Evolutionary conservation across 192 early-diverging fungal species (phyloP), one percentile per base, ranked within the genome.

Genomic region (Gryganskiella cystojenkinii): DNA sequence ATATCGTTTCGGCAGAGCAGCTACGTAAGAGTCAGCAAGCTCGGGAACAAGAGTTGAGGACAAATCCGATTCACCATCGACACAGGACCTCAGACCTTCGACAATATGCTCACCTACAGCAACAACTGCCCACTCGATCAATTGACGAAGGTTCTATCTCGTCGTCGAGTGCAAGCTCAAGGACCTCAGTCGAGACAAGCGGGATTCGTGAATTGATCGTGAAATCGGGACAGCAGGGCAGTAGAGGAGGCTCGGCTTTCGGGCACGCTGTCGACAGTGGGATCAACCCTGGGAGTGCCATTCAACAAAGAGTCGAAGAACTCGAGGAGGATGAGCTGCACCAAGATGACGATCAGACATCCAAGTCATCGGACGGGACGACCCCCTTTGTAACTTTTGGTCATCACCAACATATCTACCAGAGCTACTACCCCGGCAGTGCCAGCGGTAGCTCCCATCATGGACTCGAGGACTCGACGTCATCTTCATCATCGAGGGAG

Each of bases 51-150:
- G 74, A 78, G n/a, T 20, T 78, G 35, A 22, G 67, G 0, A 78
- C 61, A n/a, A 78, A 78, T 24, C 74, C 74, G 3, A 51, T 69
- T 25, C 74, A 78, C 50, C 61, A 78, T 3, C 74, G 74, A 0
- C 74, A 78, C 19, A 43, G 61, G 33, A 64, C 74, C 0, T 35
- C 52, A 14, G 74, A 78, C 28, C 49, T 78, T 22, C 53, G 74
- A 34, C 74, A 73, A 25, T 64, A 56, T 42, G 61, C 55, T 0
- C 46, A 50, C 27, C 22, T 62, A 31, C 69, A 63, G 25, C 44
- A 62, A 33, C 61, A 67, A 24, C 56, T 34, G 2, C 60, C 25
- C 11, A 20, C 37, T 15, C 57, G 47, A 37, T 33, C 24, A 13
- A 11, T 56, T n/a, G 55, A 67, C 17, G 35, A 30, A 4, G 49